phyloP scores from a whole-genome alignment of 768 basidiomycete genomes.

The Auricularia sp. region DNA sequence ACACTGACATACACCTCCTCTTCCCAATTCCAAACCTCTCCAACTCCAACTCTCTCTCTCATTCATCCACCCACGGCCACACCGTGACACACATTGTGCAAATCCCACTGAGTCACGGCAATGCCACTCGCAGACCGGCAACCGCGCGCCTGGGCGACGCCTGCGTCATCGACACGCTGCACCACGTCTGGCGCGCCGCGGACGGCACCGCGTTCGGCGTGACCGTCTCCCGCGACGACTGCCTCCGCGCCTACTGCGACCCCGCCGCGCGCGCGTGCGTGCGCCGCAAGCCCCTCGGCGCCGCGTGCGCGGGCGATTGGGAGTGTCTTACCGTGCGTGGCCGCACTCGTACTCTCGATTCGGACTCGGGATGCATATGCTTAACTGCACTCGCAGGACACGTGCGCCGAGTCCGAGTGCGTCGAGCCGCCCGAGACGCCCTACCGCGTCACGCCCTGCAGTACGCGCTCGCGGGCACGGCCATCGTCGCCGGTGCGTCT shows the following conservation, averaged over 20 bases:
- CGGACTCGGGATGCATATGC: no score
- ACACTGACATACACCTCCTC: no score
- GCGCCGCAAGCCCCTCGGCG: slow-evolving; percentile 46
- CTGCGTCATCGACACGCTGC: not conserved
- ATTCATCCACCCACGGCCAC: no score
- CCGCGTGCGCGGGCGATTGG: slow-evolving; percentile 45
- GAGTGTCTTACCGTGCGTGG: slow-evolving; percentile 27
- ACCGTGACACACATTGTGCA: no score
- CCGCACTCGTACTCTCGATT: not conserved
- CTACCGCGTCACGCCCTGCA: slow-evolving; percentile 35
- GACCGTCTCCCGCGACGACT: slow-evolving; percentile 65
- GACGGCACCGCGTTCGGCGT: slow-evolving; percentile 50
- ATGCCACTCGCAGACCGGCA: not conserved
- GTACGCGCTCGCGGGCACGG: slow-evolving; percentile 28
- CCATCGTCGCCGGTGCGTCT: slow-evolving; percentile 31
- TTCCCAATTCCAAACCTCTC: no score
- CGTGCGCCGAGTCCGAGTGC: slow-evolving; percentile 12
- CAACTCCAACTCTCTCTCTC: no score
- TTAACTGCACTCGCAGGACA: not conserved
- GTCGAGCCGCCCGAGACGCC: slow-evolving; percentile 30
- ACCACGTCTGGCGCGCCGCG: slow-evolving; percentile 41
- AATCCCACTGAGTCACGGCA: no score
- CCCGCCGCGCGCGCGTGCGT: slow-evolving; percentile 46
- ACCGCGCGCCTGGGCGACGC: not conserved
- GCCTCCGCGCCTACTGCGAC: slow-evolving; percentile 59